Conservation (phyloP, 139 green algal genomes). For the Closterium sp. region DNA sequence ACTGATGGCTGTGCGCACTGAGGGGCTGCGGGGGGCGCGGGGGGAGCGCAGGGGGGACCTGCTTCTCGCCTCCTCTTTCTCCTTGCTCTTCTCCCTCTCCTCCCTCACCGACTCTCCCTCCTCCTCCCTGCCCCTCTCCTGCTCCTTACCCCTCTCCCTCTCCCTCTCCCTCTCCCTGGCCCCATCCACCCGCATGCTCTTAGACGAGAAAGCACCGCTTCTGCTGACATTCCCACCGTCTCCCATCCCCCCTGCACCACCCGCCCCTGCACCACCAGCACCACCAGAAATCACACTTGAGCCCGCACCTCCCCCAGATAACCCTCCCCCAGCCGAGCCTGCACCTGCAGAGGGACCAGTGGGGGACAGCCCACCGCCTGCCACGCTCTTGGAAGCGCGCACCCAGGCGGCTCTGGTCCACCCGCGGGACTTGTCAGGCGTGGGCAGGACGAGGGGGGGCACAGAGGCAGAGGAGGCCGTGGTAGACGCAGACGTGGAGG, state of each 20-base stretch:
- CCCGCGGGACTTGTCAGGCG: neutral
- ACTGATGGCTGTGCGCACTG: neutral
- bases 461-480: neutral
- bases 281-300: neutral
- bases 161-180: neutral
- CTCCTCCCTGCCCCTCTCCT: neutral
- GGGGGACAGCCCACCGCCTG: neutral
- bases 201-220: neutral
- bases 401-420: neutral
- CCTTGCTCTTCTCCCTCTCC: neutral
- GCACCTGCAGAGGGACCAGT: neutral
- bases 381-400: neutral
- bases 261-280: neutral
- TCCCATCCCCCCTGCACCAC: neutral
- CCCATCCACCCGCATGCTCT: neutral
- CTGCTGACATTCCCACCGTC: neutral
- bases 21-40: neutral
- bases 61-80: neutral
- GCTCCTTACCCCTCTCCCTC: neutral
- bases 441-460: neutral
- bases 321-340: neutral
- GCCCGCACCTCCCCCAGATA: neutral
- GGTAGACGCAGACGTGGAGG: neutral
- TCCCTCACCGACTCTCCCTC: neutral
- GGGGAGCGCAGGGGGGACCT: neutral